phyloP scores from a whole-genome alignment of 345 rosid species.

The Rhodamnia argentea region DNA sequence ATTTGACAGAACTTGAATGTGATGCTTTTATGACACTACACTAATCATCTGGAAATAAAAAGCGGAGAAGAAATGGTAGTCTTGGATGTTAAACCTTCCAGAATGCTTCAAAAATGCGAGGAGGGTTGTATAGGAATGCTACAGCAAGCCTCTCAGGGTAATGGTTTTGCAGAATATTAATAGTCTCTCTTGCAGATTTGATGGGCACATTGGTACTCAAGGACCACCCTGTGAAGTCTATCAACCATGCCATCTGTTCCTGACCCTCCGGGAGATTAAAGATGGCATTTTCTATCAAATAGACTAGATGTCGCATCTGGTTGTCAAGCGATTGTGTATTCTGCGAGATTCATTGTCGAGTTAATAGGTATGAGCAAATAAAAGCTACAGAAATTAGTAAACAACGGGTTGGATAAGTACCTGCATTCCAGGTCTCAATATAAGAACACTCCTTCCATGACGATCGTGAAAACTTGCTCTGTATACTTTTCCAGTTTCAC shows the following conservation, averaged over 20 bases:
- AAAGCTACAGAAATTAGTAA: not conserved
- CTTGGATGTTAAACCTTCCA: conserved; percentile 62
- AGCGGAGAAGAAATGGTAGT: not conserved
- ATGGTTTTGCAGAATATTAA: conserved; percentile 68
- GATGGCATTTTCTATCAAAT: conserved; percentile 85
- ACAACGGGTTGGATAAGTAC: conserved; percentile 11
- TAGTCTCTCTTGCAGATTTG: conserved; percentile 70
- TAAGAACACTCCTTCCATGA: conserved; percentile 73
- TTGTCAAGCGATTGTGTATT: conserved; percentile 62
- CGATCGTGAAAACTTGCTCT: conserved; percentile 86
- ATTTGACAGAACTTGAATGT: not conserved
- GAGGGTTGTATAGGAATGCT: conserved; percentile 92
- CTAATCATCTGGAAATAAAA: not conserved
- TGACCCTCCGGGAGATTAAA: conserved; percentile 85
- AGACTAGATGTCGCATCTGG: conserved; percentile 73
- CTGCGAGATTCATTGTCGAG: conserved; percentile 25
- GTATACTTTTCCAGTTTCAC: conserved; percentile 87
- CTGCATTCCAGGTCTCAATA: conserved; percentile 86
- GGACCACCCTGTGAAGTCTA: conserved; percentile 91
- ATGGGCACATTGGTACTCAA: conserved; percentile 58
- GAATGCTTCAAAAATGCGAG: conserved; percentile 86
- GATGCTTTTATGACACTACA: not conserved
- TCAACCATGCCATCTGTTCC: conserved; percentile 91
- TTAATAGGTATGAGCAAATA: not conserved
- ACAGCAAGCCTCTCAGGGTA: conserved; percentile 91